Percentiles rank a stretch among this genome's conserved stretches.
phyloP scores from a whole-genome alignment of 1,284 basidiomycete species.

The Coniferiporia weirii region DNA sequence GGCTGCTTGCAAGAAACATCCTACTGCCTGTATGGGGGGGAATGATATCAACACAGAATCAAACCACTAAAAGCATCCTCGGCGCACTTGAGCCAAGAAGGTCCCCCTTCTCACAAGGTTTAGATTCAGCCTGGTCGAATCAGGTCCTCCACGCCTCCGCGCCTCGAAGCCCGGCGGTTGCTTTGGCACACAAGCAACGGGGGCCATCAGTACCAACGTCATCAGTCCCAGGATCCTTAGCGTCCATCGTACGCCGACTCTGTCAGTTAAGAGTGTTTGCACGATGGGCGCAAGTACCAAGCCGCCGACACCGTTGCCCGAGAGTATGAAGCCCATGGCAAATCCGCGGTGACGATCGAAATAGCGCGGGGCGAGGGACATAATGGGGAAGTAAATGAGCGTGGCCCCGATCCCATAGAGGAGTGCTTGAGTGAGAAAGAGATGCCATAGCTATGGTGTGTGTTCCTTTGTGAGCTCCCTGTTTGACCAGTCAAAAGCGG shows the following conservation, averaged over 20 bases:
- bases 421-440: slow-evolving; percentile 39
- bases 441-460: slow-evolving; percentile 36
- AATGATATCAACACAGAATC: background rate
- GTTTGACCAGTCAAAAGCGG: background rate
- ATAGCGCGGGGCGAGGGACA: slow-evolving; percentile 38
- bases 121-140: slow-evolving; percentile 30
- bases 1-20: slow-evolving; percentile 40
- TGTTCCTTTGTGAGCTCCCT: too few species aligned
- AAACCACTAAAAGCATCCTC: background rate
- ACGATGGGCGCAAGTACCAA: slow-evolving; percentile 40
- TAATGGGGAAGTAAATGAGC: slow-evolving; percentile 41
- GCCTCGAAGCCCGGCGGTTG: slow-evolving; percentile 26
- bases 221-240: slow-evolving; percentile 37
- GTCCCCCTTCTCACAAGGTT: slow-evolving; percentile 36
- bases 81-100: slow-evolving; percentile 37
- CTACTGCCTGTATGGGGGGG: slow-evolving; percentile 29
- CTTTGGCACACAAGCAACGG: slow-evolving; percentile 32
- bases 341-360: slow-evolving; percentile 42
- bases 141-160: slow-evolving; percentile 12
- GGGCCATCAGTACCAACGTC: slow-evolving; percentile 36
- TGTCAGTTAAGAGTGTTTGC: slow-evolving; percentile 31
- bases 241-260: slow-evolving; percentile 33
- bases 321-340: slow-evolving; percentile 40
- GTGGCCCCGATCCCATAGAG: slow-evolving; percentile 41
- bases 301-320: slow-evolving; percentile 39